A percentile compares a stretch with the other conserved stretches of the same genome.
These are phyloP conservation scores for Arthrocladium fulminans DNA, from an alignment of 2,329 filamentous ascomycete species.

Conservation along the genomic window DNA sequence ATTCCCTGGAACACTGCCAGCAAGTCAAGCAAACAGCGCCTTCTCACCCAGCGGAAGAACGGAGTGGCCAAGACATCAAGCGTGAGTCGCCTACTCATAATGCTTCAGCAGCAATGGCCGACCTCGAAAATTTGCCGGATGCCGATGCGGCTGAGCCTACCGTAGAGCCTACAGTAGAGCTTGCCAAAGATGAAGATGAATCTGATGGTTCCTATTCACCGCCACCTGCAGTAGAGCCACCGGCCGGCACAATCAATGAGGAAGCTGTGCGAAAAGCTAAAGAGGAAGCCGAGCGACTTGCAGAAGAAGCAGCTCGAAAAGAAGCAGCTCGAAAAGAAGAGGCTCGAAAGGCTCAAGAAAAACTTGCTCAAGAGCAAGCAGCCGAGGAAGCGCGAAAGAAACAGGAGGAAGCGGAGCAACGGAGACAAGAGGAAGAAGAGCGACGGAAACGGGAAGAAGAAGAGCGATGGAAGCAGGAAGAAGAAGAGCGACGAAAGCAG, in stretches of 20 bases:
- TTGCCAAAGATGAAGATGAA: constrained; percentile 9
- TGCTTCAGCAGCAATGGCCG: neutral
- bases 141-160: neutral
- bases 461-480: constrained; percentile 21
- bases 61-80: neutral
- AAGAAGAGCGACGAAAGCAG: constrained; percentile 28
- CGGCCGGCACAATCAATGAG: constrained; percentile 5
- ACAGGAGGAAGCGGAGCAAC: constrained; percentile 14
- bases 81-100: neutral
- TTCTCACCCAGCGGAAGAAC: neutral
- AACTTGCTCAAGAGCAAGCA: constrained; percentile 8
- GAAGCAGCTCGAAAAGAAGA: constrained; percentile 10
- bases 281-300: neutral
- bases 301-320: neutral
- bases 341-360: constrained; percentile 16
- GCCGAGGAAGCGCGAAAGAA: constrained; percentile 8
- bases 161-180: neutral
- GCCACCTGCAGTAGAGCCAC: constrained; percentile 5
- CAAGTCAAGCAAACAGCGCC: neutral
- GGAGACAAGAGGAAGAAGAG: constrained; percentile 25
- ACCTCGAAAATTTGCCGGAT: neutral
- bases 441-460: constrained; percentile 37
- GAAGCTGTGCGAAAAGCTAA: constrained; percentile 9
- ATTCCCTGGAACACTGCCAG: neutral
- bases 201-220: constrained; percentile 5